These are phyloP conservation scores for Talaromyces wortmannii DNA, from an alignment of 495 filamentous ascomycete genomes.

Conservation along the genomic window DNA sequence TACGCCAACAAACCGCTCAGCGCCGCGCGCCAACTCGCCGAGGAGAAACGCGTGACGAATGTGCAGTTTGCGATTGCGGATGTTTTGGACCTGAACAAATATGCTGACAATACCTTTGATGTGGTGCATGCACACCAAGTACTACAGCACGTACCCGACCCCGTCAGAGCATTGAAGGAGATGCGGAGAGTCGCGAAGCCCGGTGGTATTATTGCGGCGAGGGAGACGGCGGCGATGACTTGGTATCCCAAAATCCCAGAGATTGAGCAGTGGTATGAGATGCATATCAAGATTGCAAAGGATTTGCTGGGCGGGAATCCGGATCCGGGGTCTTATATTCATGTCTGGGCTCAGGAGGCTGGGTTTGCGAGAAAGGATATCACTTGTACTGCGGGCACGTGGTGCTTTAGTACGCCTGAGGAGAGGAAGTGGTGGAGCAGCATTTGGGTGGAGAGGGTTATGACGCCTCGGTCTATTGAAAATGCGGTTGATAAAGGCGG, in stretches of 20 bases:
- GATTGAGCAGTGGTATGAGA: slow-evolving; percentile 19
- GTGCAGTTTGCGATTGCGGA: slow-evolving; percentile 32
- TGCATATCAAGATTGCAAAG: slow-evolving; percentile 17
- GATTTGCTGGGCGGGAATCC: slow-evolving; percentile 21
- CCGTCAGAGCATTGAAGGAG: slow-evolving; percentile 25
- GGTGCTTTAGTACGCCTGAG: neutral
- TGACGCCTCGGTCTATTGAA: neutral
- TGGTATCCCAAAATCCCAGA: slow-evolving; percentile 31
- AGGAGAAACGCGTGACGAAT: slow-evolving; percentile 22
- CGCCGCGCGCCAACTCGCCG: slow-evolving; percentile 18
- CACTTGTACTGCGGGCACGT: neutral
- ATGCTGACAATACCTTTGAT: slow-evolving; percentile 37
- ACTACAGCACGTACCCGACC: slow-evolving; percentile 31
- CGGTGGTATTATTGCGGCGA: slow-evolving; percentile 37
- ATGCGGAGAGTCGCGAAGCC: slow-evolving; percentile 33
- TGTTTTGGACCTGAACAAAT: slow-evolving; percentile 19
- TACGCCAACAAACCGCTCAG: slow-evolving; percentile 14
- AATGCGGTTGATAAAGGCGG: slow-evolving; percentile 11
- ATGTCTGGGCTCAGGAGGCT: slow-evolving; percentile 33
- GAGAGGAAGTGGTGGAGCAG: neutral
- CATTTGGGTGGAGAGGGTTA: neutral
- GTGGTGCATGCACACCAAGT: slow-evolving; percentile 41
- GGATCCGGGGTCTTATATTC: slow-evolving; percentile 30
- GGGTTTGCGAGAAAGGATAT: slow-evolving; percentile 19
- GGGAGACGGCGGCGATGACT: slow-evolving; percentile 23